These are phyloP conservation scores for Capsicum pubescens DNA, from an alignment of 257 asterid genomes.

Conservation along the genomic window DNA sequence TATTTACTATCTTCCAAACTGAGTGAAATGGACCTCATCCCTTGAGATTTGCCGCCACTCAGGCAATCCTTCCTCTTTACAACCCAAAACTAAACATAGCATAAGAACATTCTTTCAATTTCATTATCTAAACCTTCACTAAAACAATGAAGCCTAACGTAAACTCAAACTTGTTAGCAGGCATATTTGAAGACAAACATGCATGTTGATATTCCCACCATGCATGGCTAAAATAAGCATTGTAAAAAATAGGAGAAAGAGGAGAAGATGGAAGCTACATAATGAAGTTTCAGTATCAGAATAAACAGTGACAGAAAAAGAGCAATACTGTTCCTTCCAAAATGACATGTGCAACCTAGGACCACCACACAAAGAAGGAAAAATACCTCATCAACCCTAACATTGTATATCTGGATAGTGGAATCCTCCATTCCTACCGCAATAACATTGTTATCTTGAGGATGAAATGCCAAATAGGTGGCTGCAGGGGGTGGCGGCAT, in stretches of 20 bases:
- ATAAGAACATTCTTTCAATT: not conserved
- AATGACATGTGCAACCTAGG: slow-evolving; percentile 21
- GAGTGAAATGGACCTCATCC: not conserved
- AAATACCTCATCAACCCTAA: slow-evolving; percentile 89
- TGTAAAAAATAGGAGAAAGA: not conserved
- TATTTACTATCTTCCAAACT: not conserved
- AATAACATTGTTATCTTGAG: slow-evolving; percentile 87
- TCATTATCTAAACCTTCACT: not conserved
- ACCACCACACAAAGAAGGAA: slow-evolving; percentile 26
- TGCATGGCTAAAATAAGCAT: not conserved
- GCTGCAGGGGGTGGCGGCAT: slow-evolving; percentile 99
- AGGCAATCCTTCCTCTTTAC: not conserved
- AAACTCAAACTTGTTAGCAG: not conserved
- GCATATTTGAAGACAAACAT: not conserved
- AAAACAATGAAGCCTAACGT: not conserved
- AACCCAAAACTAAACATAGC: not conserved
- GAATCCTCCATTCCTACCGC: slow-evolving; percentile 98
- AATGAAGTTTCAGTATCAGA: not conserved
- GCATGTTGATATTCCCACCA: slow-evolving; percentile 10
- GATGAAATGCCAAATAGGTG: slow-evolving; percentile 90
- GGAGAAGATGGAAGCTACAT: slow-evolving; percentile 9
- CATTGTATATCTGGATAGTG: slow-evolving; percentile 84
- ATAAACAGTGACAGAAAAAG: slow-evolving; percentile 7
- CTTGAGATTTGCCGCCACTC: not conserved
- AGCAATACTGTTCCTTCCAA: not conserved